Evolutionary conservation across 2,329 filamentous ascomycete genomes (phyloP), one percentile per base, ranked within the genome.

Genomic region (Exophiala sideris): DNA sequence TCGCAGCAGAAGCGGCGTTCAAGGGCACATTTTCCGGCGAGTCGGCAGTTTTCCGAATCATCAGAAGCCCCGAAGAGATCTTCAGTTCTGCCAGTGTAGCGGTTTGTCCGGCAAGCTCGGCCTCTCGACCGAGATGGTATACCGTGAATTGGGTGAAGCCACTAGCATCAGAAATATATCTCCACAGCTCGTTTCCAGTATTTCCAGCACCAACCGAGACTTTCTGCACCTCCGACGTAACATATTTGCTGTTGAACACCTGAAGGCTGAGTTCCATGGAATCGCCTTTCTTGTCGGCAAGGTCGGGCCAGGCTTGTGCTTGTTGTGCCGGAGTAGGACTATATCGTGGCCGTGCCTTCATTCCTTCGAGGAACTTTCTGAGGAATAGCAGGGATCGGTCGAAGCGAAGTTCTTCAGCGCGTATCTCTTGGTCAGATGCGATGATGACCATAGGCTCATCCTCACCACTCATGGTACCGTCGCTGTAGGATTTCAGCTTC

Each of bases 131-230:
- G 32, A 40, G 33, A 24, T 60, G 85, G 66, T 90, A 92, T 1
- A 89, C 75, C 3, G 82, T 84, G 63, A 90, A 88, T 63, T 87
- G 89, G 4, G 84, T 81, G 65, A 91, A 94, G 0, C 88, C 87
- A 0, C 88, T 92, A 12, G 80, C 80, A 56, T 84, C 78, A 32
- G 81, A 79, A 38, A 95, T 70, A 53, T 79, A 84, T 14, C 84
- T 82, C 29, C 88, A 76, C 4, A 95, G 73, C 39, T 88, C 85
- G 1, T 81, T 79, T 5, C 83, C 80, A 0, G 87, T 94, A 53
- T 91, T 89, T 21, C 82, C 77, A 41, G 80, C 79, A 1, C 88
- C 88, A 61, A 94, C 85, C 24, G 74, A 74, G 14, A 62, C 20
- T 24, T 59, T 62, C 24, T 59, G 57, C 44, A 57, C 49, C 10